These are phyloP conservation scores for Chernovozyma aurita DNA, from an alignment of 1,139 yeast species.

Conservation along the genomic window DNA sequence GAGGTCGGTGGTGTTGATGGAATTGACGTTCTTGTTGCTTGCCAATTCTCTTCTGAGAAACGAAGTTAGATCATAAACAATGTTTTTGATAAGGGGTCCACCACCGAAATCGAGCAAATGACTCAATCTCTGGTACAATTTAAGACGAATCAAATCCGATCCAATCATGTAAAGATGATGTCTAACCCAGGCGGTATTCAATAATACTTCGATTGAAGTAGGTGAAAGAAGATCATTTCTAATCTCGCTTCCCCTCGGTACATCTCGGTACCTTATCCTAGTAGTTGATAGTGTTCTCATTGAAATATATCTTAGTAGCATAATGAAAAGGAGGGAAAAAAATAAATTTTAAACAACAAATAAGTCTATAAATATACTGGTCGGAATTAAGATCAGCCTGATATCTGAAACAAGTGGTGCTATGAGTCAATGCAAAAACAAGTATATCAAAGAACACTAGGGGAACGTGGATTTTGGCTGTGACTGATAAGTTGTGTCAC, in stretches of 20 bases:
- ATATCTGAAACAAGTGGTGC: neutral
- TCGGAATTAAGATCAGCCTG: neutral
- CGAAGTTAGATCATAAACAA: slow-evolving; percentile 35
- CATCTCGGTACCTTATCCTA: slow-evolving; percentile 3
- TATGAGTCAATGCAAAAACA: neutral
- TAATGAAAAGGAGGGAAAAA: neutral
- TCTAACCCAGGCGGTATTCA: slow-evolving; percentile 26
- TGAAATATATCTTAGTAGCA: slow-evolving; percentile 3
- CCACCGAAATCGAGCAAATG: slow-evolving; percentile 27
- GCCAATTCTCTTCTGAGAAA: slow-evolving; percentile 30
- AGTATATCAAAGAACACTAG: no score
- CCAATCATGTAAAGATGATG: slow-evolving; percentile 35
- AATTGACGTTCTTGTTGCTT: slow-evolving; percentile 4
- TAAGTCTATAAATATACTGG: no score
- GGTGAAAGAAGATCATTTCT: slow-evolving; percentile 1
- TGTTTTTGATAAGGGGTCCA: slow-evolving; percentile 32
- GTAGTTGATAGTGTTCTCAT: slow-evolving; percentile 3
- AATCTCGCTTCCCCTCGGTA: neutral
- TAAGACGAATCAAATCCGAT: slow-evolving; percentile 31
- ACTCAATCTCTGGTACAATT: slow-evolving; percentile 32
- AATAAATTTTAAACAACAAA: no score
- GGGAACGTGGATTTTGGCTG: neutral
- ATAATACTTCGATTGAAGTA: slow-evolving; percentile 9
- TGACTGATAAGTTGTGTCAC: neutral
- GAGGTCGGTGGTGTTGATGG: neutral